Base-by-base conservation (phyloP, 106 monocot species). In the Apostasia ramifera region DNA sequence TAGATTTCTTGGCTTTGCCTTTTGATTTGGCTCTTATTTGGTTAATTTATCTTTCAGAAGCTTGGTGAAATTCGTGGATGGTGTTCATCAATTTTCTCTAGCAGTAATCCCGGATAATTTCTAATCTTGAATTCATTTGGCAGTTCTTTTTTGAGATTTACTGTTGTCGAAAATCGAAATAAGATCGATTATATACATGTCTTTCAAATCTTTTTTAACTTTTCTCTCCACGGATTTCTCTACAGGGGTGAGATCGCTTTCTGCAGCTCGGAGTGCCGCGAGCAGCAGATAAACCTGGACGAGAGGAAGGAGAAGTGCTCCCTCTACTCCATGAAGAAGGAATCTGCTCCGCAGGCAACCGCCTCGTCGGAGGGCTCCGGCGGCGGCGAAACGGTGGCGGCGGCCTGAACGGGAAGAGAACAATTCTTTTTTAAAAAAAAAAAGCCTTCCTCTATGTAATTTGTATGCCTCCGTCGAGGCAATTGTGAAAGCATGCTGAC, bases 171-270 rank as follows among this genome's bases (percentile, higher is more conserved):
- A 26, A 26, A 26, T 26, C 26, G 26, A 26, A 26, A 26, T 26
- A 26, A 26, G 26, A 26, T 26, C 26, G 26, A 26, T 26, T 26
- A 26, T 26, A 26, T 26, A 26, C 26, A 26, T 26, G 26, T 26
- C 26, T 0, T 26, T 26, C 26, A 26, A 26, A 26, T 26, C 26
- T 26, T 26, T 63, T 13, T 63, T 44, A 63, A 45, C 44, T 6
- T 44, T 44, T 39, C 62, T 63, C 59, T 44, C 44, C 13, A 4
- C 45, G 10, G 13, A 44, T 10, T 4, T 69, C 26, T 44, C n/a
- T 47, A 41, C 74, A 88, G 88, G 79, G 88, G 88, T n/a, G 88
- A 88, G 61, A 74, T 82, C 3, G 88, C 84, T 1, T 86, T 77
- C 69, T 86, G 86, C 77, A 86, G 86, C 61, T 38, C 78, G 26